These are phyloP conservation scores for Nicotiana otophora DNA, from an alignment of 257 asterid genomes.

Conservation along the genomic window DNA sequence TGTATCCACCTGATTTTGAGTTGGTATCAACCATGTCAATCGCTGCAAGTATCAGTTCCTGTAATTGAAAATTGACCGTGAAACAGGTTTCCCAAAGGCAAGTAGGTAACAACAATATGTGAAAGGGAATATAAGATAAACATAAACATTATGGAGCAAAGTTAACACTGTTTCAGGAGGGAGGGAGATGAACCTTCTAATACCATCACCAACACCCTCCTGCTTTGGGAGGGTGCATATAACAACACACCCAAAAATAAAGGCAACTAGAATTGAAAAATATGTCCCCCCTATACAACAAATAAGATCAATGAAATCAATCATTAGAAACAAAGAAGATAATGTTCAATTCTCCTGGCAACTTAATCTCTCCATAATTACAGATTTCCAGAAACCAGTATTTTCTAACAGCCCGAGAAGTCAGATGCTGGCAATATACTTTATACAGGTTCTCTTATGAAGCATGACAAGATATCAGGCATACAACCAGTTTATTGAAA, in stretches of 20 bases:
- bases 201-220: conserved; percentile 7
- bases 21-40: conserved; percentile 94
- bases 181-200: neutral
- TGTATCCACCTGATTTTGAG: conserved; percentile 91
- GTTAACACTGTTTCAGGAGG: neutral
- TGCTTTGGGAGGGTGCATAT: neutral
- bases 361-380: neutral
- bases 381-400: neutral
- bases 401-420: neutral
- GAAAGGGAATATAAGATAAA: neutral
- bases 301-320: neutral
- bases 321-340: neutral
- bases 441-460: neutral
- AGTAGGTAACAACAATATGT: neutral
- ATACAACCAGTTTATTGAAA: neutral
- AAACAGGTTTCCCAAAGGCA: neutral
- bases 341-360: neutral
- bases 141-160: neutral
- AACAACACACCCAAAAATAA: neutral
- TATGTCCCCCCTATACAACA: neutral
- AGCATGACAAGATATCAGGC: neutral
- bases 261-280: neutral
- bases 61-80: conserved; percentile 6
- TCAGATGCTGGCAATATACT: neutral
- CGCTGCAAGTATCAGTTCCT: conserved; percentile 92